Base-by-base conservation (phyloP, 805 yeast species). In the Saccharomycopsis selenospora region DNA sequence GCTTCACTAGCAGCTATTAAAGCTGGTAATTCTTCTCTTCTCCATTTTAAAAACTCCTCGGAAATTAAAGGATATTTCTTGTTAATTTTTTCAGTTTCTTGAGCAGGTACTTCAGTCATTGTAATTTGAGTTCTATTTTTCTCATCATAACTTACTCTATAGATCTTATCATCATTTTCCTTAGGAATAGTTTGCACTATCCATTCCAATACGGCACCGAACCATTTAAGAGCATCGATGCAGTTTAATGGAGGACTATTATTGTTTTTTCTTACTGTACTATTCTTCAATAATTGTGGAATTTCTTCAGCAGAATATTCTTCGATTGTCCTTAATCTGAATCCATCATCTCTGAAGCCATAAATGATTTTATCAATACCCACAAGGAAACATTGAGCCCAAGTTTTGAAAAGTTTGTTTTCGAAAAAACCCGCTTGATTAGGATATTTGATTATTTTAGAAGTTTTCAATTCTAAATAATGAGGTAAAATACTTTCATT, bases 351-450 rank as follows among this genome's bases (percentile, higher is more conserved):
- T 56, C 96, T 74, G 64, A 85, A 93, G 0, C 97, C 99, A 60
- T 86, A 86, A 3, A 85, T 74, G 3, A 91, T 73, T 50, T 76
- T 76, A n/a, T 84, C 80, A 18, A 93, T 75, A 3, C 99, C 99
- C 41, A 87, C 71, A 20, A 93, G 68, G 63, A 89, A 93, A 54
- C 95, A 84, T 67, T 89, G 98, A 2, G 95, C 87, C 99, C 99
- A 93, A 0, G 95, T 75, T 52, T 71, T 76, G 61, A 83, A 77
- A 41, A 93, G 67, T 64, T 88, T 89, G 47, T 72, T 73, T 60
- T 91, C 96, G 60, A 91, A 88, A 17, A 61, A 72, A 33, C 70
- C 70, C 13, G 83, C 79, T 33, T 82, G 82, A 13, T 73, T 70
- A 3, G 79, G 77, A 17, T 75, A 69, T 20, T 68, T 70, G 0